Base-by-base conservation (phyloP, 371 early-diverging fungal species). In the Apophysomyces sp. region DNA sequence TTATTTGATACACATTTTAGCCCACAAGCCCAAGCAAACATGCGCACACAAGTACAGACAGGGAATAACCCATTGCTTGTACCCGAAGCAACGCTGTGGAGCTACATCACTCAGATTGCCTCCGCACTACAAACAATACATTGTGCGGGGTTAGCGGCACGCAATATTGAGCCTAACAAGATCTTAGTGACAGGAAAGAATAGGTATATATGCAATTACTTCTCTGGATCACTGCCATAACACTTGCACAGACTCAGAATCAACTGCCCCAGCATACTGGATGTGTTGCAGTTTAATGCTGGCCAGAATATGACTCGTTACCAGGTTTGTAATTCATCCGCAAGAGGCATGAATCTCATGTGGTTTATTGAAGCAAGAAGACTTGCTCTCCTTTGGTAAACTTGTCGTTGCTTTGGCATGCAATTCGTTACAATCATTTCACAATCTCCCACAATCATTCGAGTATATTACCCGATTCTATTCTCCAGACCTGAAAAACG, bases 71-170 rank as follows among this genome's bases (percentile, higher is more conserved):
- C 65, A n/a, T 40, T 70, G 15, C 69, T 72, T 40, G 81, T 91
- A 4, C 84, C 90, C 4, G 94, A 95, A 71, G 82, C 84, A 36
- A 80, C 84, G 2, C 73, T 96, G 15, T 97, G 97, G 97, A 92
- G 93, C 54, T 90, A 90, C 60, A 84, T 95, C 15, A 85, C 88
- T 13, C 98, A 97, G 67, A 74, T 98, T 0, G 79, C 91, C 0
- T 91, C 93, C 2, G 96, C 93, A 0, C 63, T 98, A 28, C 89
- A 92, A 55, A 82, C 87, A 1, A 87, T 97, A 13, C 98, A 98
- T 68, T 58, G 84, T 0, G 81, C 89, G 0, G 92, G 91, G 2
- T 80, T 97, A 7, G 92, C 95, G 0, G 90, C 89, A 21, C 80
- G 93, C 3, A 74, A 82, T 0, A 83, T 97, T 32, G 92, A 92